Base-by-base conservation (phyloP, 1,284 basidiomycete species). In the Amylostereum areolatum region DNA sequence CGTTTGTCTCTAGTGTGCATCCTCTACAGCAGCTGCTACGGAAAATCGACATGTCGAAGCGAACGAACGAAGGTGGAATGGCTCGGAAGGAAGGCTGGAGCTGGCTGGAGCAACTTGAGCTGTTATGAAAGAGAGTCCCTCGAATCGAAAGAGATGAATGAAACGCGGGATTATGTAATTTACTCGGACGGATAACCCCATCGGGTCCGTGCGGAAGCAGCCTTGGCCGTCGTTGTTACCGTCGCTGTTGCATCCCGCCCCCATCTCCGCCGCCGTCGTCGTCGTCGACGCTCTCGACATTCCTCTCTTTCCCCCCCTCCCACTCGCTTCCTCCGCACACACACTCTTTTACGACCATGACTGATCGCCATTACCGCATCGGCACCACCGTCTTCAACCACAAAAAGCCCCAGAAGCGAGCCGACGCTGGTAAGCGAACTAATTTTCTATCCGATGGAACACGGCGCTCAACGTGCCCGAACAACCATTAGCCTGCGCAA, bases 401-500 rank as follows among this genome's bases (percentile, higher is more conserved):
- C 12, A 47, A 44, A 30, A 33, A 32, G 7, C 31, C 12, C 2
- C 33, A 45, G 12, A 52, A 36, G 31, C 50, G 50, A 30, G 50
- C 43, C 24, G 31, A 36, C 30, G n/a, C 29, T 10, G 42, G 55
- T 55, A 35, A 25, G 33, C 50, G 11, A 4, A 33, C 36, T 9
- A 34, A 8, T 18, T 43, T 31, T 18, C 24, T 36, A 8, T 7
- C 30, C 8, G 10, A 39, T n/a, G 34, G 34, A 35, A 42, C 25
- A 42, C 25, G 11, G 25, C 28, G 25, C 33, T 37, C 9, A 25
- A 10, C 12, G 27, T 25, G 27, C 27, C 2, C 33, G 35, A 18
- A 29, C 18, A 41, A 12, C n/a, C 31, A n/a, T 5, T 47, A 77
- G 77, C 65, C 50, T 86, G 84, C 62, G 55, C 65, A 8, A 72